A percentile compares a stretch with the other conserved stretches of the same genome.
phyloP scores from a whole-genome alignment of 768 basidiomycete species.

The Suillus spraguei region DNA sequence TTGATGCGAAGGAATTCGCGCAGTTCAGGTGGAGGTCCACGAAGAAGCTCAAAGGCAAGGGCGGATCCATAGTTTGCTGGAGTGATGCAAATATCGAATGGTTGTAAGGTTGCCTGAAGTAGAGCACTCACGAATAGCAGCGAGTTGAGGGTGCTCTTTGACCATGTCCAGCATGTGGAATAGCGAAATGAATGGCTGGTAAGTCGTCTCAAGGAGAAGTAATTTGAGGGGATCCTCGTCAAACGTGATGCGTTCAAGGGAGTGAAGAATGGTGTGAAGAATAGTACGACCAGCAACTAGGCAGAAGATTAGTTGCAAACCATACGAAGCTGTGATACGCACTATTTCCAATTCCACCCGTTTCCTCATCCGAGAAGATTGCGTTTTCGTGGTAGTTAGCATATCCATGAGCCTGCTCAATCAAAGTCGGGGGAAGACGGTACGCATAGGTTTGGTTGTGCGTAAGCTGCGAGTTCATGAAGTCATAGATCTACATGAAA shows the following conservation, averaged over 20 bases:
- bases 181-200: slow-evolving; percentile 87
- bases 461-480: slow-evolving; percentile 71
- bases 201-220: slow-evolving; percentile 75
- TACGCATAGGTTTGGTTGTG: slow-evolving; percentile 84
- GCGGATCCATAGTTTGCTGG: slow-evolving; percentile 75
- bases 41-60: slow-evolving; percentile 73
- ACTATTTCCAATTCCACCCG: slow-evolving; percentile 79
- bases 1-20: slow-evolving; percentile 82
- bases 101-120: background rate
- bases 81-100: slow-evolving; percentile 2
- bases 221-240: slow-evolving; percentile 78
- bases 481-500: slow-evolving; percentile 65
- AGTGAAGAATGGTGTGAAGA: slow-evolving; percentile 66
- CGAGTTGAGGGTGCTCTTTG: slow-evolving; percentile 52
- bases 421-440: slow-evolving; percentile 70
- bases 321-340: slow-evolving; percentile 28
- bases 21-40: slow-evolving; percentile 71
- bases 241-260: slow-evolving; percentile 78
- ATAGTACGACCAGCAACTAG: slow-evolving; percentile 82
- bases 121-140: slow-evolving; percentile 62
- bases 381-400: slow-evolving; percentile 80
- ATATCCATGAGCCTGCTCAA: slow-evolving; percentile 71
- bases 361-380: slow-evolving; percentile 66
- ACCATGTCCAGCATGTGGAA: slow-evolving; percentile 72
- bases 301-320: slow-evolving; percentile 2